These are phyloP conservation scores for Lentinula edodes DNA, from an alignment of 768 basidiomycete genomes.

Conservation along the genomic window DNA sequence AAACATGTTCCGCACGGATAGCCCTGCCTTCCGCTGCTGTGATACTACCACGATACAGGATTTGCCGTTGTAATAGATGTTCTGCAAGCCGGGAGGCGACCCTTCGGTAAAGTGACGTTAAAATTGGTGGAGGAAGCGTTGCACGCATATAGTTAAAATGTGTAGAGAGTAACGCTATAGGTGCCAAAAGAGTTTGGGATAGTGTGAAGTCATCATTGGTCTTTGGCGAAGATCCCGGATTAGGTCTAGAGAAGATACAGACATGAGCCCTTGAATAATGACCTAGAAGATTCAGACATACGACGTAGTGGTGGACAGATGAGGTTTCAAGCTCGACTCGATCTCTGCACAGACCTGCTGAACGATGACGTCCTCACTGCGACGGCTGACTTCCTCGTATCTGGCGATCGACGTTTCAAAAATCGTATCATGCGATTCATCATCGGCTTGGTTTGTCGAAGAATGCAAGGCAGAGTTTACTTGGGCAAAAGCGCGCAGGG, in stretches of 20 bases:
- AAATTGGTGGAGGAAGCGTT: conserved; percentile 52
- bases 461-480: conserved; percentile 47
- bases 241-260: conserved; percentile 13
- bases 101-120: conserved; percentile 68
- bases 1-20: conserved; percentile 66
- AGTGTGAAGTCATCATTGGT: conserved; percentile 40
- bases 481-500: conserved; percentile 50
- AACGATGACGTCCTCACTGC: conserved; percentile 87
- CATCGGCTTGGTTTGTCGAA: conserved; percentile 24
- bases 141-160: conserved; percentile 65
- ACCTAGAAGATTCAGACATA: conserved; percentile 11
- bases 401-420: conserved; percentile 72
- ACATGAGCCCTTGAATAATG: neutral
- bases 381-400: conserved; percentile 52
- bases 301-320: conserved; percentile 53
- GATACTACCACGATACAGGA: conserved; percentile 73
- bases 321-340: conserved; percentile 65
- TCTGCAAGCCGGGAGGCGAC: conserved; percentile 66
- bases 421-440: conserved; percentile 55
- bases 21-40: conserved; percentile 52
- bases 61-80: conserved; percentile 78
- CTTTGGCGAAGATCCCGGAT: neutral
- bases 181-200: conserved; percentile 66
- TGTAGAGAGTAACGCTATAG: conserved; percentile 76
- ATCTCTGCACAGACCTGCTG: conserved; percentile 81